phyloP scores from a whole-genome alignment of 2,329 filamentous ascomycete genomes.

The Apiospora rasikravindrae region DNA sequence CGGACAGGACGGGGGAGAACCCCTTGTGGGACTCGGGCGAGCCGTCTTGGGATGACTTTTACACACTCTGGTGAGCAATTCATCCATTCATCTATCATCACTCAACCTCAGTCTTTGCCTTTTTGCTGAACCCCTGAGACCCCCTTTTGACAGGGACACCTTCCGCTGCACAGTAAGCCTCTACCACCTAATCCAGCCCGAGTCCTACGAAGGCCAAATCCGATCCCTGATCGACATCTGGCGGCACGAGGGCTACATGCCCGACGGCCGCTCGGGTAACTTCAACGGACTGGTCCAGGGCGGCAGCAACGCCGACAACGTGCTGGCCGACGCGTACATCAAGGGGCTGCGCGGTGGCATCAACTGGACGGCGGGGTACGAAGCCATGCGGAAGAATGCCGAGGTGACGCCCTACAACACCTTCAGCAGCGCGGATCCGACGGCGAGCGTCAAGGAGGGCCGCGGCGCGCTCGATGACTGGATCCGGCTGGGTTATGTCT shows the following conservation, averaged over 20 bases:
- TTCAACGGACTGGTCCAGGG: conserved; percentile 68
- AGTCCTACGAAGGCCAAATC: conserved; percentile 68
- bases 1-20: conserved; percentile 77
- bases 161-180: conserved; percentile 73
- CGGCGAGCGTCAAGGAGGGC: conserved; percentile 72
- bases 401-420: conserved; percentile 54
- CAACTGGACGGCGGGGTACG: conserved; percentile 60
- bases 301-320: conserved; percentile 74
- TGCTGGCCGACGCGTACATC: conserved; percentile 70
- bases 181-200: conserved; percentile 70
- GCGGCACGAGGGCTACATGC: conserved; percentile 70
- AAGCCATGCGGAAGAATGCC: conserved; percentile 65
- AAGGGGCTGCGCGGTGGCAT: conserved; percentile 68
- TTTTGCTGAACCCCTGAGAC: conserved; percentile 46
- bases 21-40: conserved; percentile 69
- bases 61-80: conserved; percentile 40
- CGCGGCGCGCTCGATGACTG: conserved; percentile 74
- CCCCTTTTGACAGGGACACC: conserved; percentile 68
- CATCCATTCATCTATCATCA: conserved; percentile 29
- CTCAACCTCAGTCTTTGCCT: conserved; percentile 35
- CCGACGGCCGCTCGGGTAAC: conserved; percentile 76
- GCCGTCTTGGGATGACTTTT: conserved; percentile 78
- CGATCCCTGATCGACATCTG: conserved; percentile 76
- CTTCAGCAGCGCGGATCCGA: conserved; percentile 49
- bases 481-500: conserved; percentile 75